Percentiles rank a stretch among this genome's conserved stretches.
Conservation (phyloP, 2,329 filamentous ascomycete genomes). For the Sarocladiaceae sp. region DNA sequence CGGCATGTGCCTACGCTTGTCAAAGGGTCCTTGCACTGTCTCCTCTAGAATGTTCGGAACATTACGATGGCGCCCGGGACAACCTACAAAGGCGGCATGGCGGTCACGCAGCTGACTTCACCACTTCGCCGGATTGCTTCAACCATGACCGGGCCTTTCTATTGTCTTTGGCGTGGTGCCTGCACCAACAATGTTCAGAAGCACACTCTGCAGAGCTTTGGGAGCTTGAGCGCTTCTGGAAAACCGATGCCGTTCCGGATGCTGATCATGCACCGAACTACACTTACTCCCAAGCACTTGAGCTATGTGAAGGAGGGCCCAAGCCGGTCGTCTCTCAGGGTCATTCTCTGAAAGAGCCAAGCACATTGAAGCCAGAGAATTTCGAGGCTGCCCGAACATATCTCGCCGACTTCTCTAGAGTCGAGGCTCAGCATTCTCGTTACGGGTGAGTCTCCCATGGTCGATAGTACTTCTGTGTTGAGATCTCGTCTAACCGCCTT, state of each 20-base stretch:
- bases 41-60: constrained; percentile 12
- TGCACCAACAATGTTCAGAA: constrained; percentile 14
- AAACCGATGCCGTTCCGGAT: constrained; percentile 14
- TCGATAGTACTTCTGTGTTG: too few relatives aligned
- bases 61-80: constrained; percentile 1
- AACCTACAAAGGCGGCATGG: constrained; percentile 1
- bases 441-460: constrained; percentile 14
- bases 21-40: constrained; percentile 32
- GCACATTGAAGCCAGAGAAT: background rate
- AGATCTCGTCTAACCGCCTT: too few relatives aligned
- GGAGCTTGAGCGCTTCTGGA: constrained; percentile 18
- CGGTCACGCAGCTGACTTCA: background rate
- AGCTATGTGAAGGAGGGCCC: background rate
- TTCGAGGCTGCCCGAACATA: constrained; percentile 12
- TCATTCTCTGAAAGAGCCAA: background rate
- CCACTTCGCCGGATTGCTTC: constrained; percentile 14
- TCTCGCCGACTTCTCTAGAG: constrained; percentile 11
- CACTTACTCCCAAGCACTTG: constrained; percentile 13
- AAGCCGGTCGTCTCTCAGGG: background rate
- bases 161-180: constrained; percentile 17
- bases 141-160: constrained; percentile 16
- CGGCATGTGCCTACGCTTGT: constrained; percentile 57
- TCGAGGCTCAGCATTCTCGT: constrained; percentile 11
- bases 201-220: background rate
- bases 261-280: constrained; percentile 11